Evolutionary conservation across 2,329 filamentous ascomycete genomes (phyloP).

Genomic region (Seiridium cupressi): DNA sequence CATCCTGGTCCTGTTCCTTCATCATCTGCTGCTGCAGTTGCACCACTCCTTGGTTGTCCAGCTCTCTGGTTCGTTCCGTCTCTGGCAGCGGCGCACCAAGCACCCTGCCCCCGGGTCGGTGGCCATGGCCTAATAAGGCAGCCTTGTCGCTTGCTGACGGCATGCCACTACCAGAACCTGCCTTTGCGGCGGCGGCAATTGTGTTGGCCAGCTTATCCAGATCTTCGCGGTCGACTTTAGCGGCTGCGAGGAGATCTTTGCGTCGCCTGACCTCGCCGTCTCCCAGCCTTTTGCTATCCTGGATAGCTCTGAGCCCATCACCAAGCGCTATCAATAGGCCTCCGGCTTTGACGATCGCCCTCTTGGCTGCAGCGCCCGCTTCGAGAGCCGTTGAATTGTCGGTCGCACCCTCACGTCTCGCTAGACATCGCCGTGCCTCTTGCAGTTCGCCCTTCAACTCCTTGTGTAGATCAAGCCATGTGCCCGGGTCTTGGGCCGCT

Average conservation of each 20-base stretch:
- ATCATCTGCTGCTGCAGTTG: slow-evolving; percentile 74
- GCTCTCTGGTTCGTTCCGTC: slow-evolving; percentile 72
- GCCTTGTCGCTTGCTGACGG: slow-evolving; percentile 48
- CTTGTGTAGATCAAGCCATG: slow-evolving; percentile 74
- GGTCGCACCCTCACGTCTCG: slow-evolving; percentile 62
- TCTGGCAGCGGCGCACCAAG: slow-evolving; percentile 72
- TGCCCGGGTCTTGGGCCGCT: slow-evolving; percentile 57
- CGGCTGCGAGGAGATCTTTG: slow-evolving; percentile 67
- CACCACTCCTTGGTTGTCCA: slow-evolving; percentile 73
- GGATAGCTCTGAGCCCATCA: slow-evolving; percentile 60
- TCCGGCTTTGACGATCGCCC: slow-evolving; percentile 66
- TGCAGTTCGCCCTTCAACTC: slow-evolving; percentile 72
- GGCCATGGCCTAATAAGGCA: slow-evolving; percentile 42
- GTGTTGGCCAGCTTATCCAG: slow-evolving; percentile 70
- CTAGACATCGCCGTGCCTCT: slow-evolving; percentile 64
- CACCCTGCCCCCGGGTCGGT: slow-evolving; percentile 56
- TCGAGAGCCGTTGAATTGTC: slow-evolving; percentile 50
- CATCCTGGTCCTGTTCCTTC: slow-evolving; percentile 70
- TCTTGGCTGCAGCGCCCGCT: slow-evolving; percentile 72
- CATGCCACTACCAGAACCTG: slow-evolving; percentile 49
- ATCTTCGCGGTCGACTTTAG: slow-evolving; percentile 72
- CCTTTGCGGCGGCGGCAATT: slow-evolving; percentile 29
- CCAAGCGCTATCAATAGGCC: slow-evolving; percentile 62
- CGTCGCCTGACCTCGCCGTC: slow-evolving; percentile 73
- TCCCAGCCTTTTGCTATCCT: slow-evolving; percentile 56